phyloP scores from a whole-genome alignment of 2,329 filamentous ascomycete species.

The Aureobasidium uvarum region DNA sequence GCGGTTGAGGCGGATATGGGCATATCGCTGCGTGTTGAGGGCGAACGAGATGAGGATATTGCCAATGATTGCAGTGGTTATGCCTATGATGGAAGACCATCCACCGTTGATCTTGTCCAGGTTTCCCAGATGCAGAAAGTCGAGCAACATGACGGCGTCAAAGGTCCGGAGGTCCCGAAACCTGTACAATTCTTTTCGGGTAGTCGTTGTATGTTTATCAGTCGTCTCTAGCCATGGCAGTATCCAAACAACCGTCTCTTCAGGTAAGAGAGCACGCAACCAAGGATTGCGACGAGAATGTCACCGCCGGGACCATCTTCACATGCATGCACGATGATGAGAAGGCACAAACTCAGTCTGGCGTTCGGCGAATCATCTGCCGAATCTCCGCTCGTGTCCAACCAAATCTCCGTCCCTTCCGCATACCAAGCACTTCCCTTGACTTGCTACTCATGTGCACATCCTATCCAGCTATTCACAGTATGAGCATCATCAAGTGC shows the following conservation, averaged over 20 bases:
- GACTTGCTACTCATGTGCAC: not conserved
- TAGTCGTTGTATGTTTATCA: not conserved
- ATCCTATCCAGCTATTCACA: not conserved
- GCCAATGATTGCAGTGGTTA: constrained; percentile 85
- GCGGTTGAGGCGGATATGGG: constrained; percentile 78
- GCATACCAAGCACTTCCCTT: not conserved
- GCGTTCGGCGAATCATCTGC: constrained; percentile 10
- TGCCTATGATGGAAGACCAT: constrained; percentile 95
- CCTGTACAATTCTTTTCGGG: not conserved
- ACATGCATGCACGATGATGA: constrained; percentile 25
- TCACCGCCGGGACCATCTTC: constrained; percentile 4
- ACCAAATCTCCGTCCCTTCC: not conserved
- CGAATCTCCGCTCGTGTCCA: constrained; percentile 10
- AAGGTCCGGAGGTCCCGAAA: not conserved
- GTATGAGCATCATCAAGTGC: not conserved
- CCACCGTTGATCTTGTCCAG: constrained; percentile 34
- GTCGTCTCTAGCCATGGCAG: constrained; percentile 7
- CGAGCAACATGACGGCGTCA: constrained; percentile 16
- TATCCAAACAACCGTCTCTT: not conserved
- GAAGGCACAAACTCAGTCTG: constrained; percentile 14
- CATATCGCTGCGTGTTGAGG: constrained; percentile 94
- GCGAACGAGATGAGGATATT: constrained; percentile 94
- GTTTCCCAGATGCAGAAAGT: constrained; percentile 10
- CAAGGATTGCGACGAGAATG: constrained; percentile 2
- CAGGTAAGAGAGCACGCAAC: not conserved